These are phyloP conservation scores for Penicillium coprophilum DNA, from an alignment of 495 filamentous ascomycete species.

Conservation along the genomic window DNA sequence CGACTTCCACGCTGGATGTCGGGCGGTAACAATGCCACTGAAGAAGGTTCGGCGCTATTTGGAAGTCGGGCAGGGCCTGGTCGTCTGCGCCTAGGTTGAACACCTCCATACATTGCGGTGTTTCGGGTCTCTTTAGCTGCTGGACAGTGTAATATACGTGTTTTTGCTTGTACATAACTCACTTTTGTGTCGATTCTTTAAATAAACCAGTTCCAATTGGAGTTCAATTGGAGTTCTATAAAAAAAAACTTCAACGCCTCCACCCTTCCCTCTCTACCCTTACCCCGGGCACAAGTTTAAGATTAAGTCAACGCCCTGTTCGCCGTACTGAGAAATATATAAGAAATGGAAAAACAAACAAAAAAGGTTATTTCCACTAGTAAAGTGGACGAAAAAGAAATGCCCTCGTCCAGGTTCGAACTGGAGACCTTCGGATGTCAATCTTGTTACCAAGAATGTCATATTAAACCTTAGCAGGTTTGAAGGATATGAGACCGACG, in stretches of 20 bases:
- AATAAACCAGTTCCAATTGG: background rate
- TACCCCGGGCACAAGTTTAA: too few relatives aligned
- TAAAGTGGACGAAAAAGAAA: too few relatives aligned
- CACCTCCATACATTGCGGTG: conserved; percentile 17
- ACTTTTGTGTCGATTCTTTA: conserved; percentile 2
- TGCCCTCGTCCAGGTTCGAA: conserved; percentile 17
- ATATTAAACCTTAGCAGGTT: background rate
- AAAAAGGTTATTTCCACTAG: too few relatives aligned
- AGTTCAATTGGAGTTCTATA: too few relatives aligned
- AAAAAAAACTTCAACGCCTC: too few relatives aligned
- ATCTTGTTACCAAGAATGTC: conserved; percentile 15
- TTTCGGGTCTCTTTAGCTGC: conserved; percentile 31
- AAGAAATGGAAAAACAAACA: background rate
- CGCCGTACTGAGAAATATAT: too few relatives aligned
- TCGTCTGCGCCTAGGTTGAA: conserved; percentile 38
- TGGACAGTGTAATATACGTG: conserved; percentile 31
- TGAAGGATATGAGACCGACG: conserved; percentile 12
- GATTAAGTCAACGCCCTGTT: too few relatives aligned
- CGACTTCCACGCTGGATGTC: conserved; percentile 83
- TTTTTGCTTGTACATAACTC: conserved; percentile 21
- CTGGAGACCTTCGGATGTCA: conserved; percentile 16
- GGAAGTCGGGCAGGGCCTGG: conserved; percentile 55
- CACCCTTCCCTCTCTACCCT: too few relatives aligned
- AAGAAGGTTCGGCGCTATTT: conserved; percentile 51
- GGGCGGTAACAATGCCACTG: conserved; percentile 37